phyloP scores from a whole-genome alignment of 306 rosid species.

The Ochetophila trinervis region DNA sequence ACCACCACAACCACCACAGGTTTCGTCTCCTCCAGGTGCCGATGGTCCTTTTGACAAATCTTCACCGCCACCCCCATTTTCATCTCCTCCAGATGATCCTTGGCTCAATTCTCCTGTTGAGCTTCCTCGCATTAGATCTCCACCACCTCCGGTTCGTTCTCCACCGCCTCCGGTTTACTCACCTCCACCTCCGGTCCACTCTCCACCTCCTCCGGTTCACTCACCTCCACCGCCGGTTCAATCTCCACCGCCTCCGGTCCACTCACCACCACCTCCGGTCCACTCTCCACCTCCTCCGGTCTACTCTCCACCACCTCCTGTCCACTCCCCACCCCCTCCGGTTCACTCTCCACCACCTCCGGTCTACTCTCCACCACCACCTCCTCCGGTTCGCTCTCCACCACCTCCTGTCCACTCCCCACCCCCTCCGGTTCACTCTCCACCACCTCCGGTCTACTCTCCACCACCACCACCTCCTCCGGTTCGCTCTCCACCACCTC shows the following conservation, averaged over 20 bases:
- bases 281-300: conserved; percentile 10
- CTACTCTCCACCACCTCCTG: conserved; percentile 4
- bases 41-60: neutral
- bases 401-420: neutral
- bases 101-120: no score
- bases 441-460: conserved; percentile 3
- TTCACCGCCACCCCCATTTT: conserved; percentile 1
- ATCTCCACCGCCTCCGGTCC: neutral
- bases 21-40: conserved; percentile 14
- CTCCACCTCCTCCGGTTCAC: conserved; percentile 10
- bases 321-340: neutral
- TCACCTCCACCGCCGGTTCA: conserved; percentile 8
- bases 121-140: neutral
- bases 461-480: conserved; percentile 10
- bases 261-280: conserved; percentile 6
- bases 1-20: neutral
- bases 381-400: neutral
- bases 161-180: neutral
- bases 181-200: neutral
- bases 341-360: conserved; percentile 1
- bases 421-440: conserved; percentile 11
- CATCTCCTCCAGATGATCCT: neutral
- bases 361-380: neutral
- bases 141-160: neutral
- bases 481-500: conserved; percentile 6